Conservation (phyloP, 805 yeast species). For the Ogataea glucozyma region DNA sequence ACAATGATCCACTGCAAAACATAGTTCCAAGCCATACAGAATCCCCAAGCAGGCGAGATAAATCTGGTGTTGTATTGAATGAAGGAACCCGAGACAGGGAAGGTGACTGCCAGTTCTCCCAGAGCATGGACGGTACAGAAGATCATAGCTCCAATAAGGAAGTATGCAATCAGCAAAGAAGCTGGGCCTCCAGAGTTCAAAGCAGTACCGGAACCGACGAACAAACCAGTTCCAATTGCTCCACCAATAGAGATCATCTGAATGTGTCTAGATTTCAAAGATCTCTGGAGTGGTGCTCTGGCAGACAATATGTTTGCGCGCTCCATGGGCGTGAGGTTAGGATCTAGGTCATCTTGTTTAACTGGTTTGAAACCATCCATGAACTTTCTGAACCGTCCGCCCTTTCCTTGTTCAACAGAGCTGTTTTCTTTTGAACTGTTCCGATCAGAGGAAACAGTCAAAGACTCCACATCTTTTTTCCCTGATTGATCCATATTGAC, state of each 20-base stretch:
- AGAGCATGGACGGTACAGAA: constrained; percentile 58
- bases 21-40: constrained; percentile 57
- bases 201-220: constrained; percentile 65
- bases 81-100: constrained; percentile 59
- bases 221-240: constrained; percentile 74
- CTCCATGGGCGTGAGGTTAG: constrained; percentile 39
- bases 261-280: constrained; percentile 59
- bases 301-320: constrained; percentile 44
- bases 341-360: constrained; percentile 38
- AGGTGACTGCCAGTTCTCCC: constrained; percentile 59
- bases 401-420: background rate
- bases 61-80: constrained; percentile 55
- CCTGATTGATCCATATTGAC: background rate
- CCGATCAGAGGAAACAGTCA: background rate
- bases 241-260: constrained; percentile 79
- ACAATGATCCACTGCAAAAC: constrained; percentile 50
- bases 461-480: background rate
- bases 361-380: constrained; percentile 26
- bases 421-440: background rate
- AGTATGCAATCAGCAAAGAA: constrained; percentile 55
- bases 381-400: constrained; percentile 24
- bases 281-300: constrained; percentile 45
- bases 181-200: constrained; percentile 68
- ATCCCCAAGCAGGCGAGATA: constrained; percentile 54
- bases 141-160: constrained; percentile 54